Evolutionary conservation across 2,329 filamentous ascomycete genomes (phyloP), one percentile per base, ranked within the genome.

Genomic region (Meredithiella fracta): DNA sequence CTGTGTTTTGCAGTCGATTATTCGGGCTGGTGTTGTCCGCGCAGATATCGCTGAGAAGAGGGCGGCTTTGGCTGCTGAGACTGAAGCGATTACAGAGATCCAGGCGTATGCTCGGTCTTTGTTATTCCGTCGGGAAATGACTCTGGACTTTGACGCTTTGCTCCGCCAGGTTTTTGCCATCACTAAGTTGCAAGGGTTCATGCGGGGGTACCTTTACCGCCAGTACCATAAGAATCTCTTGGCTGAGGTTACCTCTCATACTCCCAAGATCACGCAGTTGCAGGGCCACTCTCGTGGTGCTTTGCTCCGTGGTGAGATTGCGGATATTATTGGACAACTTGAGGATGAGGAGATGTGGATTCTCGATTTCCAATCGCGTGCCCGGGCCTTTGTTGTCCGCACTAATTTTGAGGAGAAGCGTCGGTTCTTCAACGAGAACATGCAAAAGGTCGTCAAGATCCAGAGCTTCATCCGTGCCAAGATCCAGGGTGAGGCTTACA

Each of bases 401-500:
- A 75, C 73, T 14, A 76, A 75, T 17, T 97, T 94, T 63, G 80
- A 78, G 54, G 87, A 94, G 67, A 95, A 95, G 75, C 82, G 85
- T 65, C 82, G 81, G 22, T 91, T 85, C 70, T 98, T 90, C 73
- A 83, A 85, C 62, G 84, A 94, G 69, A 98, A 98, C 65, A 98
- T 98, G 92, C 82, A 95, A 64, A 97, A 94, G 69, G 92, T 98
- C 25, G 83, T 98, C 74, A 98, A 98, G 69, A 89, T 97, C 57
- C 94, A 98, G 67, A 98, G 92, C 66, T 94, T 97, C 62, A 83
- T 97, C 54, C 82, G 92, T 60, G 92, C 84, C 61, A 92, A 94
- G 66, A 86, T 97, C 52, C 92, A 98, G 68, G 92, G 92, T 53
- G 88, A 98, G 69, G 92, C 92, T 1, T 98, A 98, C 74, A 96